Percentiles rank a stretch among this genome's conserved stretches.
These are phyloP conservation scores for Diplodia corticola DNA, from an alignment of 2,329 filamentous ascomycete species.

Conservation along the genomic window DNA sequence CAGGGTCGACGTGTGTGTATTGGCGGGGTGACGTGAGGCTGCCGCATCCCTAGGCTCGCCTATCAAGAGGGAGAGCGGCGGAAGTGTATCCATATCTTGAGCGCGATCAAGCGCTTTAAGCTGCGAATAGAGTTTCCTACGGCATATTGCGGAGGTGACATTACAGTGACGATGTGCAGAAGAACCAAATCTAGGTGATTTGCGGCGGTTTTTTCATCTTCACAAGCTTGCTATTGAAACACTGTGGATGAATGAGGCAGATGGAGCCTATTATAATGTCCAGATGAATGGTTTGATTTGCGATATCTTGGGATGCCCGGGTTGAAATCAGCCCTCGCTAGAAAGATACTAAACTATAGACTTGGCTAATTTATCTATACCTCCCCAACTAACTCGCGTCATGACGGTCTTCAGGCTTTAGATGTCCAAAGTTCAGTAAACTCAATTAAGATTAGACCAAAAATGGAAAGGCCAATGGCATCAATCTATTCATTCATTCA, in stretches of 20 bases:
- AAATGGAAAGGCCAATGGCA: too few species aligned
- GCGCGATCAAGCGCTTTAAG: background rate
- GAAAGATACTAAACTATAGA: background rate
- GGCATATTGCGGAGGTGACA: background rate
- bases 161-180: background rate
- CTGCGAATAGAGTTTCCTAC: constrained; percentile 15
- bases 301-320: background rate
- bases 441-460: too few species aligned
- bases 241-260: background rate
- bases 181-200: background rate
- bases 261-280: background rate
- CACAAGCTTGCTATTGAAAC: background rate
- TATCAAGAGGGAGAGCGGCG: background rate
- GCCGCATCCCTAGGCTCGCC: background rate
- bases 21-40: background rate
- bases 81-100: constrained; percentile 13
- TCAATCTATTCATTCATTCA: too few species aligned
- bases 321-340: background rate
- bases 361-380: too few species aligned
- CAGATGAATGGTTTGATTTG: background rate
- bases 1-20: background rate
- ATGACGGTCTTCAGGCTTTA: too few species aligned
- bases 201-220: background rate
- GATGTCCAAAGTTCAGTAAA: too few species aligned
- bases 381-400: too few species aligned